phyloP scores from a whole-genome alignment of 208 protist genomes.

The Trichomonas tenax region DNA sequence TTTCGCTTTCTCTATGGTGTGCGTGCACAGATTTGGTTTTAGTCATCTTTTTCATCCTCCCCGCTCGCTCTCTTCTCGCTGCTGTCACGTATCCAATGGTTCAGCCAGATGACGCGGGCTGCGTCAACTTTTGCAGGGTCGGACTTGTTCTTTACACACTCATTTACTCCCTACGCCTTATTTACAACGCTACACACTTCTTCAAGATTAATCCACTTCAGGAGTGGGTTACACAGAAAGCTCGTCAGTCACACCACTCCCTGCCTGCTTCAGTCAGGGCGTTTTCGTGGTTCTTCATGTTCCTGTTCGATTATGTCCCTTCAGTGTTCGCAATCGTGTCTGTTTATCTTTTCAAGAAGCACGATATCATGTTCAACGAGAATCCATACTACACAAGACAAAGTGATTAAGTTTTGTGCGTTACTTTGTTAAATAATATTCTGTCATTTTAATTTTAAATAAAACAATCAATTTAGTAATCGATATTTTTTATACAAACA shows the following conservation, averaged over 20 bases:
- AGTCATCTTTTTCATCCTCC: neutral
- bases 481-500: neutral
- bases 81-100: constrained; percentile 20
- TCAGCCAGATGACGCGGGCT: neutral
- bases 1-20: neutral
- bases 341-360: neutral
- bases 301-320: neutral
- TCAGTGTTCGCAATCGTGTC: neutral
- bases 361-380: constrained; percentile 15
- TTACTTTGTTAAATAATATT: neutral
- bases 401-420: neutral
- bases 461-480: neutral
- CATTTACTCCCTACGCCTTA: neutral
- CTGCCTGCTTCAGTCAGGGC: neutral
- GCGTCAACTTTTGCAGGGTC: neutral
- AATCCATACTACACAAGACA: constrained; percentile 15
- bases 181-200: neutral
- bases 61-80: neutral
- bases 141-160: neutral
- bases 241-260: neutral
- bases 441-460: neutral
- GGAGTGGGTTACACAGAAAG: neutral
- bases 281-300: neutral
- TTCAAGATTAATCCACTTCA: neutral
- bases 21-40: neutral